Base-by-base conservation (phyloP, 2,329 filamentous ascomycete genomes). In the Exophiala spinifera region DNA sequence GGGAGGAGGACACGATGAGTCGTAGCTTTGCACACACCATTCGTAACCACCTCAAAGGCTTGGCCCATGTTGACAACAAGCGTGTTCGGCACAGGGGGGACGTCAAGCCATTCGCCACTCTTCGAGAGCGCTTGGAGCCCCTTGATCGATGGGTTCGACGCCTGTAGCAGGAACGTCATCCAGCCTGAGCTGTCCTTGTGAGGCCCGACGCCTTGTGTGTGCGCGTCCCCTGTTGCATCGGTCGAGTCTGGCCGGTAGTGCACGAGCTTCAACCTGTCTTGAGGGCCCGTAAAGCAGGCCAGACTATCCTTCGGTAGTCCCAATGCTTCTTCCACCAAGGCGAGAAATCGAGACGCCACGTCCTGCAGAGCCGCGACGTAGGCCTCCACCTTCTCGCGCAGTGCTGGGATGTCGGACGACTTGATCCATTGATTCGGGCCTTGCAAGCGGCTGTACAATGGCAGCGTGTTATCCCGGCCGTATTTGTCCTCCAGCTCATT, bases 81-180 rank as follows among this genome's bases (percentile, higher is more conserved):
- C 4, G 74, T 73, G 0, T 70, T 73, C 5, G 70, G 65, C 5
- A 76, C 66, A 0, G 75, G 74, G 21, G 68, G 67, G 5, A 72
- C 75, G 44, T 74, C 69, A 15, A 78, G 69, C 75, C 74, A 78
- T 20, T 70, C 65, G 0, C 74, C 75, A 3, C 69, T 65, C 25
- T 74, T 74, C 49, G 72, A 76, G 6, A 78, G 64, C 0, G 77
- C 75, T 57, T 79, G 73, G 3, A 79, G 65, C 0, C 76, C 76
- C 1, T 73, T 75, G 1, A 66, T 66, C 8, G 74, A 69, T 3
- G 79, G 76, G 2, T 77, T 74, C 0, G 78, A 81, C 5, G 81
- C 79, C 64, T 86, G 83, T 1, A 83, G 75, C 3, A 86, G 74
- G 57, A 86, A 85, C 0, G 83, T 85, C 71, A 82, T 81, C 57